Conservation (phyloP, 768 basidiomycete genomes). For the Leucocoprinus leucothites region DNA sequence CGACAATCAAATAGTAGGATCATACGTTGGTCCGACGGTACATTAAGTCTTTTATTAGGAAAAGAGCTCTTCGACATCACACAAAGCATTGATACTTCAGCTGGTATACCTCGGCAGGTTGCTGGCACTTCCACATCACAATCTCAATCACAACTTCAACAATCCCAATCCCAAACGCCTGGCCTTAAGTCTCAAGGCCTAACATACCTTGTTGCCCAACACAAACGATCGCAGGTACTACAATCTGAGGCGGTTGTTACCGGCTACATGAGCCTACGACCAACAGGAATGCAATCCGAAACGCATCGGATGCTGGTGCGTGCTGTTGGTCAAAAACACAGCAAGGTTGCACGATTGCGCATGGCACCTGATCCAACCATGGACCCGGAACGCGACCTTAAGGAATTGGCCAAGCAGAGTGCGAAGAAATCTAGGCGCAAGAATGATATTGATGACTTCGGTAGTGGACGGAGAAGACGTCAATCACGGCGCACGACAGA, state of each 20-base stretch:
- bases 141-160: slow-evolving; percentile 36
- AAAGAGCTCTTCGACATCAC: slow-evolving; percentile 93
- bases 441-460: slow-evolving; percentile 46
- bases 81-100: slow-evolving; percentile 75
- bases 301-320: slow-evolving; percentile 88
- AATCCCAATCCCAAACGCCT: slow-evolving; percentile 31
- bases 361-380: slow-evolving; percentile 76
- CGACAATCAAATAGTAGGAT: slow-evolving; percentile 89
- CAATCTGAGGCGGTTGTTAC: slow-evolving; percentile 83
- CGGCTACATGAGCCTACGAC: slow-evolving; percentile 80
- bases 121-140: slow-evolving; percentile 42
- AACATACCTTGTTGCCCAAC: slow-evolving; percentile 88
- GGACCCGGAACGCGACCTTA: slow-evolving; percentile 73
- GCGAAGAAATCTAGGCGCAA: slow-evolving; percentile 64
- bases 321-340: slow-evolving; percentile 83
- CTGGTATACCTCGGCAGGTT: slow-evolving; percentile 55
- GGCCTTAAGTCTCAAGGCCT: slow-evolving; percentile 64
- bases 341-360: slow-evolving; percentile 72
- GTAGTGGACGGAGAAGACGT: slow-evolving; percentile 46
- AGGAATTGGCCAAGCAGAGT: slow-evolving; percentile 62
- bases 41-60: slow-evolving; percentile 85
- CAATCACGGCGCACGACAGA: slow-evolving; percentile 37
- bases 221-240: slow-evolving; percentile 81
- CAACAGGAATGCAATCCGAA: slow-evolving; percentile 87
- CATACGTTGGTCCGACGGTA: slow-evolving; percentile 95